A percentile compares a stretch with the other conserved stretches of the same genome.
phyloP scores from a whole-genome alignment of 768 basidiomycete species.

The Heimioporus sp. region DNA sequence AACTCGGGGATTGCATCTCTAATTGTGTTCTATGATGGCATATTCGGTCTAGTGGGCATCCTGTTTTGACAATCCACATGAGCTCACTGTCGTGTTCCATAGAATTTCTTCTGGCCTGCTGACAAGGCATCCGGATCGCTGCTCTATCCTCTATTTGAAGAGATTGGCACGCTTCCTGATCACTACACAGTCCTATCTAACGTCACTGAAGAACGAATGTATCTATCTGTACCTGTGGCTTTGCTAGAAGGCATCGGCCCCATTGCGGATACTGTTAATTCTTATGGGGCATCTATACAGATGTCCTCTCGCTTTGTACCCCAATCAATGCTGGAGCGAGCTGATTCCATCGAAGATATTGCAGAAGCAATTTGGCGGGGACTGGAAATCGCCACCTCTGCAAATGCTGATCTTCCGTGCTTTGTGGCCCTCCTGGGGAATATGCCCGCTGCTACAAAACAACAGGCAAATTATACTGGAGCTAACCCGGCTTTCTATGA shows the following conservation, averaged over 20 bases:
- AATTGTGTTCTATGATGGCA: background rate
- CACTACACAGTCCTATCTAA: slow-evolving; percentile 13
- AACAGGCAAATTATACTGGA: slow-evolving; percentile 12
- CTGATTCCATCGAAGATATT: slow-evolving; percentile 1
- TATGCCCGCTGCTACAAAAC: slow-evolving; percentile 9
- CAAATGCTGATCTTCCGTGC: background rate
- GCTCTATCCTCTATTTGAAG: slow-evolving; percentile 14
- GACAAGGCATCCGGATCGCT: slow-evolving; percentile 1
- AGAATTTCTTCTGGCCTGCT: slow-evolving; percentile 13
- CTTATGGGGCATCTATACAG: slow-evolving; percentile 10
- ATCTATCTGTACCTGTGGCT: slow-evolving; percentile 7
- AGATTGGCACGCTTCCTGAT: slow-evolving; percentile 8
- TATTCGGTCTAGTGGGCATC: slow-evolving; percentile 8
- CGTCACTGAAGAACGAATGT: slow-evolving; percentile 8
- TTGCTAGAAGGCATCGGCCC: slow-evolving; percentile 7
- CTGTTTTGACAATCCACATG: background rate
- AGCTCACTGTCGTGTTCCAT: background rate
- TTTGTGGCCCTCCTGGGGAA: background rate
- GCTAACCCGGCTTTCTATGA: slow-evolving; percentile 20
- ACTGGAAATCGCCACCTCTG: slow-evolving; percentile 1
- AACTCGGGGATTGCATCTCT: slow-evolving; percentile 8
- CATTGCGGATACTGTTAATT: slow-evolving; percentile 1
- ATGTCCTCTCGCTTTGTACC: slow-evolving; percentile 16
- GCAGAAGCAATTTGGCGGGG: slow-evolving; percentile 21
- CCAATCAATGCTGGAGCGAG: slow-evolving; percentile 4